Base-by-base conservation (phyloP, 139 green algal species). In the Picochlorum costavermella region DNA sequence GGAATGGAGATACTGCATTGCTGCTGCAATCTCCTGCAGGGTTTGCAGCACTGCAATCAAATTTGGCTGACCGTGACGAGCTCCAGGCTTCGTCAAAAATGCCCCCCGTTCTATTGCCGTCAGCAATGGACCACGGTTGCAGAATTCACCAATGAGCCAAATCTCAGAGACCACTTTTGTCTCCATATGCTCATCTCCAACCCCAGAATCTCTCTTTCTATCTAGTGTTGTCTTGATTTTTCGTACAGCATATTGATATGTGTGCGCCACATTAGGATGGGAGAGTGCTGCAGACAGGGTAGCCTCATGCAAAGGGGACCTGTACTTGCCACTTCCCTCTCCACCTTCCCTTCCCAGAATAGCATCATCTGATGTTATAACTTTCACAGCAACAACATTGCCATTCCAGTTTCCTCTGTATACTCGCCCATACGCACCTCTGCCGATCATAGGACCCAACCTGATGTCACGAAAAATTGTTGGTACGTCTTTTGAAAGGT, bases 331-430 rank as follows among this genome's bases (percentile, higher is more conserved):
- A 59, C 30, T 69, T 33, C 36, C 37, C 67, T 9, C 11, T 3
- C 36, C 25, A n/a, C 17, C 1, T 20, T n/a, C 9, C 6, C 50
- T 37, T 64, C 62, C 6, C 9, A 28, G 58, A 64, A 25, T 31
- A 57, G 23, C 12, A 5, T 66, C 60, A 43, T 53, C 36, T 25
- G 36, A 72, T 58, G 88, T 80, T 11, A 90, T 71, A 11, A 90
- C 77, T 69, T 94, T 94, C 16, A 94, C 80, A 1, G 86, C 86
- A 31, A 92, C 83, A n/a, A 65, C 59, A 28, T 71, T 74, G 33
- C 82, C 82, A 58, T 87, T 84, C 86, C 86, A 94, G 30, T 64
- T 62, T 28, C 64, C 78, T 5, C 78, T 60, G 49, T 84, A 84
- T 4, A 84, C 83, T 37, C 80, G 44, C 3, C 83, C 83, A 58